Conservation (phyloP, 192 early-diverging fungal species). For the Umbelopsis isabellina region DNA sequence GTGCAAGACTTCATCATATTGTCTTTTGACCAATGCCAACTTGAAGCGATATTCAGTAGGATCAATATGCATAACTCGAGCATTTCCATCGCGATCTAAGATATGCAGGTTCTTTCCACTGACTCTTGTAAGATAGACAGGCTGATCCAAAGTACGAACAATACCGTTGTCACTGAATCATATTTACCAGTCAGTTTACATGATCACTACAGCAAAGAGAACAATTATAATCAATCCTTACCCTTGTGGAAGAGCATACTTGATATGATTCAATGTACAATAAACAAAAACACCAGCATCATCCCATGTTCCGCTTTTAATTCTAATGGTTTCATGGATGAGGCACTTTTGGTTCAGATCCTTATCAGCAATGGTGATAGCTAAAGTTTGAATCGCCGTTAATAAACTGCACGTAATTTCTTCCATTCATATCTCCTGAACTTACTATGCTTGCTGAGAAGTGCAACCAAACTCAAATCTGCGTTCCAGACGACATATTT, state of each 20-base stretch:
- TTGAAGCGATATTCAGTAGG: slow-evolving; percentile 99
- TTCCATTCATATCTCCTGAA: neutral
- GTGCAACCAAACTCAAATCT: slow-evolving; percentile 86
- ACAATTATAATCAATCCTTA: slow-evolving; percentile 39
- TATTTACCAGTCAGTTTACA: no score
- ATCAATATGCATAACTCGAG: slow-evolving; percentile 87
- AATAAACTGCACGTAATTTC: neutral
- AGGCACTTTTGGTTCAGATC: slow-evolving; percentile 85
- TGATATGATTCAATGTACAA: slow-evolving; percentile 98
- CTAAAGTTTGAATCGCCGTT: slow-evolving; percentile 39
- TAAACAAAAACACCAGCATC: slow-evolving; percentile 90
- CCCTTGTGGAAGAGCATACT: slow-evolving; percentile 94
- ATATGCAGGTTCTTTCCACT: slow-evolving; percentile 86
- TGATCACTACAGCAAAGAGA: neutral
- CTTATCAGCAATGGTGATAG: slow-evolving; percentile 89
- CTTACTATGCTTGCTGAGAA: slow-evolving; percentile 94
- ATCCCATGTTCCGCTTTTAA: slow-evolving; percentile 98
- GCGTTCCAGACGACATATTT: slow-evolving; percentile 95
- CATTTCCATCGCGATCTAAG: slow-evolving; percentile 89
- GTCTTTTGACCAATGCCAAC: slow-evolving; percentile 83
- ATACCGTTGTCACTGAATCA: slow-evolving; percentile 86
- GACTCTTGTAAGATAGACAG: slow-evolving; percentile 88
- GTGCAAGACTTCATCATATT: slow-evolving; percentile 96
- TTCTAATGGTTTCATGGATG: slow-evolving; percentile 97
- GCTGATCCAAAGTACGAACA: slow-evolving; percentile 95